Evolutionary conservation across 2,329 filamentous ascomycete species (phyloP), one percentile per base, ranked within the genome.

Genomic region (Beauveria asiatica): DNA sequence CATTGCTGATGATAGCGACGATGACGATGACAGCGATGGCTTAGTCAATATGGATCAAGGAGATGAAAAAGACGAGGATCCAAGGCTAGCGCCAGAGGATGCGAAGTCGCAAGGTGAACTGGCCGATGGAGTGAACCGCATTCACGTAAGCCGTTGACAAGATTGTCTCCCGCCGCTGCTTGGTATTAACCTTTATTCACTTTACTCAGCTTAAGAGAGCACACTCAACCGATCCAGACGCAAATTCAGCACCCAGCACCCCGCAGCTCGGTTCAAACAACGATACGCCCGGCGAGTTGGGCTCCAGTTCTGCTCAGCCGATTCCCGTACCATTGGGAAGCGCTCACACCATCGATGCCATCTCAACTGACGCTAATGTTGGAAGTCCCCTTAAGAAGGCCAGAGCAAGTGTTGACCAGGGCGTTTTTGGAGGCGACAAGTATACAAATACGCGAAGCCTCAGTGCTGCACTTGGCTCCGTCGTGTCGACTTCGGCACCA

Each of bases 351-450:
- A 67, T 66, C 23, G 67, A 69, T 7, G 70, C 75, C 60, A 70
- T 65, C 59, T 71, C 65, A 25, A 69, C 66, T 70, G 72, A 68
- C 62, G 60, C 77, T 75, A 62, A 73, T 73, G 72, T 90, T 23
- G 87, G 85, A 53, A 90, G 87, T 65, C 89, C 89, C 1, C 80
- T 90, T 67, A 92, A 92, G 79, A 90, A 87, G 69, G 86, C 89
- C 61, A 80, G 89, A 41, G 82, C 86, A 1, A 89, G 85, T 66
- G 65, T 74, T 42, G 73, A 74, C 53, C 67, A 70, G 17, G 63
- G 64, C 13, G 65, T 63, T 11, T 64, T 64, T 44, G 59, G 58
- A 39, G 63, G 57, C 19, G 64, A 70, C 39, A 71, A 66, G 54
- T 66, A 65, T 50, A 63, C 68, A 23, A 60, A 68, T 21, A 67